phyloP scores from a whole-genome alignment of 2,329 filamentous ascomycete genomes.

The Verticillium klebahnii region DNA sequence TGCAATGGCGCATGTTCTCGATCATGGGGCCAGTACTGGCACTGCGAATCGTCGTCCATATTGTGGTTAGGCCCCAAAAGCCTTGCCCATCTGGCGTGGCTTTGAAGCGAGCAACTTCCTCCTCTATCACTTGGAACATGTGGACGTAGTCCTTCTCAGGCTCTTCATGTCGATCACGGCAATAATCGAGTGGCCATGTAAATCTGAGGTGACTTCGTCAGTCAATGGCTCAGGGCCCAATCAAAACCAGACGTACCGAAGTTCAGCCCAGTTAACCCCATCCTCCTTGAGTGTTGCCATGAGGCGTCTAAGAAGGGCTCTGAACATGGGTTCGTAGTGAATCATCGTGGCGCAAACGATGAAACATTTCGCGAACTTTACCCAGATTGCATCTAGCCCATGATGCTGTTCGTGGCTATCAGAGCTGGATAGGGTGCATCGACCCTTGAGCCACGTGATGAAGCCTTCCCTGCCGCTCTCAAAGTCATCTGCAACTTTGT shows the following conservation, averaged over 20 bases:
- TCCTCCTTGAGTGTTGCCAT: constrained; percentile 71
- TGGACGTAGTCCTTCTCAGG: constrained; percentile 64
- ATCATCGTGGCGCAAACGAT: constrained; percentile 68
- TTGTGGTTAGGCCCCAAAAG: constrained; percentile 83
- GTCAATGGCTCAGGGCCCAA: constrained; percentile 56
- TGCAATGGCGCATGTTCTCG: constrained; percentile 82
- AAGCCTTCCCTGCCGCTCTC: constrained; percentile 68
- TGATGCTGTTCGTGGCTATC: constrained; percentile 78
- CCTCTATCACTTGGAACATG: constrained; percentile 68
- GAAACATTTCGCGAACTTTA: constrained; percentile 74
- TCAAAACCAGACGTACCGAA: constrained; percentile 52
- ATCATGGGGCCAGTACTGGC: constrained; percentile 62
- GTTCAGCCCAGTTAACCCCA: constrained; percentile 79
- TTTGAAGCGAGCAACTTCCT: constrained; percentile 76
- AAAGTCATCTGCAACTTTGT: constrained; percentile 65
- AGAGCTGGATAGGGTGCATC: constrained; percentile 65
- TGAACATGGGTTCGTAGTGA: constrained; percentile 87
- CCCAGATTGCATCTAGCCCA: constrained; percentile 79
- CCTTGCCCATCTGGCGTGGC: constrained; percentile 61
- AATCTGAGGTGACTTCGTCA: constrained; percentile 37
- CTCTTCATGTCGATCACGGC: constrained; percentile 56
- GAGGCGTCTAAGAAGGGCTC: constrained; percentile 67
- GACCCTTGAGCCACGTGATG: constrained; percentile 68
- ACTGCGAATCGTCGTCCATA: constrained; percentile 73
- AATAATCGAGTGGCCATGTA: constrained; percentile 51